Evolutionary conservation across 2,329 filamentous ascomycete genomes (phyloP).

Genomic region (Xylariaceae sp.): DNA sequence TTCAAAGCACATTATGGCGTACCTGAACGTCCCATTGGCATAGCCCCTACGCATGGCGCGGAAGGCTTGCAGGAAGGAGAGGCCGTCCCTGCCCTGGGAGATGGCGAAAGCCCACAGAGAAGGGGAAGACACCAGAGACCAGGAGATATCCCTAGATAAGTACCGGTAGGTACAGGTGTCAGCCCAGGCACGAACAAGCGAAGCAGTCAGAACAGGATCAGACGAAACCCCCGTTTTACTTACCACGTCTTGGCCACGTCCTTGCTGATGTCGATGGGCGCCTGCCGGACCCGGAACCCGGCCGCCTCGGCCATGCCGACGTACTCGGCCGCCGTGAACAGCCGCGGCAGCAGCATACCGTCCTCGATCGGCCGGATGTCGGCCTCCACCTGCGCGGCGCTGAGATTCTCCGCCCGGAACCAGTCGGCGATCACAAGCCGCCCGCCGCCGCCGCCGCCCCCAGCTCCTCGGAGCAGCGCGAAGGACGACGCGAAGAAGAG

Average conservation of each 20-base stretch:
- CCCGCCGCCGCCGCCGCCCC: constrained; percentile 37
- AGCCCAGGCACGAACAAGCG: constrained; percentile 1
- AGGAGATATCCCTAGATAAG: constrained; percentile 50
- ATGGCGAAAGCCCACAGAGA: constrained; percentile 55
- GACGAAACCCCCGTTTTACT: constrained; percentile 14
- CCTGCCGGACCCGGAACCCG: constrained; percentile 36
- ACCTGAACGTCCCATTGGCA: constrained; percentile 49
- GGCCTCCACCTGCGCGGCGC: constrained; percentile 29
- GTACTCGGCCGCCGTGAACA: constrained; percentile 47
- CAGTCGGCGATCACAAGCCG: constrained; percentile 50
- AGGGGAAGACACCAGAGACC: constrained; percentile 51
- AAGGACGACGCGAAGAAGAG: constrained; percentile 49
- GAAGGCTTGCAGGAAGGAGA: constrained; percentile 55
- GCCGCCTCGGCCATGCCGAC: constrained; percentile 40
- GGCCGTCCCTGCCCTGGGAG: constrained; percentile 50
- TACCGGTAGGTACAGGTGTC: too few relatives aligned
- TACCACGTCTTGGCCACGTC: constrained; percentile 54
- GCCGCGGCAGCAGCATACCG: constrained; percentile 52
- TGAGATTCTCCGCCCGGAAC: constrained; percentile 47
- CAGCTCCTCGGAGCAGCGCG: constrained; percentile 35
- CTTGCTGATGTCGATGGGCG: constrained; percentile 48
- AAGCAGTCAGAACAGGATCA: background rate
- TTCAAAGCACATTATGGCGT: constrained; percentile 50
- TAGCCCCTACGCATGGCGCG: constrained; percentile 54
- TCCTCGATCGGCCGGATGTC: constrained; percentile 56